Conservation (phyloP, 495 filamentous ascomycete species). For the Aspergillus wentii region DNA sequence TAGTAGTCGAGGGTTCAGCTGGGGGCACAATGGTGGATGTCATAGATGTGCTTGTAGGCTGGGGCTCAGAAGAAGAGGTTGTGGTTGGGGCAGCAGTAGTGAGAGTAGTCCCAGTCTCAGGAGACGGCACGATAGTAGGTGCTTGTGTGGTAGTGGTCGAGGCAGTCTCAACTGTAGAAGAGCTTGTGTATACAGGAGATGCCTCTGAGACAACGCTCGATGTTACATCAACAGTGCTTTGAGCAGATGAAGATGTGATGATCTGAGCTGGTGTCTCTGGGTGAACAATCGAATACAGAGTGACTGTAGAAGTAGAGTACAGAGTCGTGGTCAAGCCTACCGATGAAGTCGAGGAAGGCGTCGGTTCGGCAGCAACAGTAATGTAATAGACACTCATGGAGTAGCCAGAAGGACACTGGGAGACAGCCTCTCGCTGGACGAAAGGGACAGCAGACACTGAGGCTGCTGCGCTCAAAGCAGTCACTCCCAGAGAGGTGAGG, state of each 20-base stretch:
- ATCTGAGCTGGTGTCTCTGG: neutral
- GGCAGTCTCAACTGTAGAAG: constrained; percentile 1
- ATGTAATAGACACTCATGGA: constrained; percentile 18
- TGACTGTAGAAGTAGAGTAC: constrained; percentile 7
- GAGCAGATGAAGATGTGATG: neutral
- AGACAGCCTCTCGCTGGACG: constrained; percentile 10
- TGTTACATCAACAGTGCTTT: constrained; percentile 1
- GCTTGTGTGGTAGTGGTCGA: neutral
- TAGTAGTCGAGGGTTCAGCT: no score
- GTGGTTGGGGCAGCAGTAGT: constrained; percentile 6
- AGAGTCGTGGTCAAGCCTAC: constrained; percentile 7
- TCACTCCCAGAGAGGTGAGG: constrained; percentile 22
- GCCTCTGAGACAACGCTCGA: constrained; percentile 5
- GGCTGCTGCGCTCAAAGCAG: constrained; percentile 24
- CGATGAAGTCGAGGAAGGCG: constrained; percentile 15
- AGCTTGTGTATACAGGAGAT: constrained; percentile 2
- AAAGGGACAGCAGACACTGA: constrained; percentile 25
- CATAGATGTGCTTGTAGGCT: constrained; percentile 2
- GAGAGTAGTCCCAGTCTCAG: neutral
- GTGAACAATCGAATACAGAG: neutral
- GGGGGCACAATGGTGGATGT: neutral
- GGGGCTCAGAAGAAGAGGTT: constrained; percentile 1
- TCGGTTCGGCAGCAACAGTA: constrained; percentile 17
- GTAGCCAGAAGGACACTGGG: constrained; percentile 27
- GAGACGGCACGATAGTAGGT: constrained; percentile 1